Evolutionary conservation across 2,329 filamentous ascomycete species (phyloP), one percentile per base, ranked within the genome.

Genomic region (Lecanicillium sp.): DNA sequence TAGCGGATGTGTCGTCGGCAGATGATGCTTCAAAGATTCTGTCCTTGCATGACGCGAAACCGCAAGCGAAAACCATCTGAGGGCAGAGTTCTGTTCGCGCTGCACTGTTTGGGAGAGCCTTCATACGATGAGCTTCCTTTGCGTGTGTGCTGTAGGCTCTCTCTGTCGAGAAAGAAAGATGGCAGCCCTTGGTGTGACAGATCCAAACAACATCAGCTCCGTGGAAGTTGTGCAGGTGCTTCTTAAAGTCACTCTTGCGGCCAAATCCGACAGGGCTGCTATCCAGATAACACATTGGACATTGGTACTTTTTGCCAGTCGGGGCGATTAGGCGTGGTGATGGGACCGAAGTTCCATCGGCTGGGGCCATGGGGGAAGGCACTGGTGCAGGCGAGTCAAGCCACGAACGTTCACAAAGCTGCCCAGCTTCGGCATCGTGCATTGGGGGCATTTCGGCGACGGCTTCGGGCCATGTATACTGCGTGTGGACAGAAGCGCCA

Each of bases 181-280:
- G 54, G 48, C 64, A 68, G 18, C 54, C 57, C 43, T 57, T 58
- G 28, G 60, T 63, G 33, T 58, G 63, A 51, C 64, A 68, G 15
- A 64, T 51, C 65, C 64, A 68, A 29, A 59, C 54, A 27, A 60
- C 55, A 44, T 67, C 62, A 34, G 59, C 55, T 28, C 62, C 61
- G 45, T 68, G 65, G 45, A 67, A 68, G 49, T 65, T 65, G 53
- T 67, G 62, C n/a, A 68, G 51, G 45, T 68, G 64, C 54, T 68
- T 67, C 56, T 68, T 68, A 48, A 68, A 67, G 46, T 68, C 64
- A 47, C 62, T 66, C 52, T 67, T 68, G 42, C 64, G 59, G 27
- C 64, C 64, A 35, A 67, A 68, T 27, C 64, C 64, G 17, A 67
- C 64, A 13, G 58, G 57, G 45, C 65, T 67, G 51, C 61, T 62